Base-by-base conservation (phyloP, 148 eudicot genomes). In the Rheum nobile region DNA sequence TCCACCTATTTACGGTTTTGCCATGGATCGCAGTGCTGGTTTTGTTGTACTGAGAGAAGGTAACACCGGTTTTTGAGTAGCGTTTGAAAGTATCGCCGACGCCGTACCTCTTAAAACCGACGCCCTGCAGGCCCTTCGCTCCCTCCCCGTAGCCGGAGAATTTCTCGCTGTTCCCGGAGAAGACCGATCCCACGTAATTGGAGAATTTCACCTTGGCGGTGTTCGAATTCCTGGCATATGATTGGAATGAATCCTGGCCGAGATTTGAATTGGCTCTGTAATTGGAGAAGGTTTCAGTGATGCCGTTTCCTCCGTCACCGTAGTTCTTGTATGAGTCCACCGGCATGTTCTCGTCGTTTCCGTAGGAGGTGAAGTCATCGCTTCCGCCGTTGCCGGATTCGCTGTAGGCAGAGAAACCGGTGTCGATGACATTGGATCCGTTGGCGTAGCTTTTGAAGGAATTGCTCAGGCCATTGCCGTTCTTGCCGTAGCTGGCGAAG, bases 401-500 rank as follows among this genome's bases (percentile, higher is more conserved):
- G 13, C 84, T 78, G 67, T 90, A 90, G 9, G 83, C 71, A 0
- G 61, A 39, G 68, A 90, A 90, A 0, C 74, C 82, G 13, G 88
- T 81, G 21, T 83, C 85, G 12, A 85, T 74, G 0, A 82, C 84
- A 31, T 88, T 91, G 5, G 86, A 38, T 1, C 77, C 48, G 10
- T 84, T 72, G 0, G 83, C 89, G 67, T 91, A 91, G 41, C 73
- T 61, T 6, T 31, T 71, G 75, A 88, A 91, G 0, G 24, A 29
- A 61, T 82, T 84, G 0, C n/a, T 22, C 24, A 79, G 77, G 8
- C 87, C 88, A 24, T 88, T 87, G 0, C 91, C 91, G 42, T 82
- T 80, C 35, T 84, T 87, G 0, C 88, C 91, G 73, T 91, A 91
- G 80, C 81, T 87, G 3, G 82, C 73, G 50, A 91, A 91, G 0